Evolutionary conservation across 495 filamentous ascomycete species (phyloP).

Genomic region (Aspergillus nidulans): DNA sequence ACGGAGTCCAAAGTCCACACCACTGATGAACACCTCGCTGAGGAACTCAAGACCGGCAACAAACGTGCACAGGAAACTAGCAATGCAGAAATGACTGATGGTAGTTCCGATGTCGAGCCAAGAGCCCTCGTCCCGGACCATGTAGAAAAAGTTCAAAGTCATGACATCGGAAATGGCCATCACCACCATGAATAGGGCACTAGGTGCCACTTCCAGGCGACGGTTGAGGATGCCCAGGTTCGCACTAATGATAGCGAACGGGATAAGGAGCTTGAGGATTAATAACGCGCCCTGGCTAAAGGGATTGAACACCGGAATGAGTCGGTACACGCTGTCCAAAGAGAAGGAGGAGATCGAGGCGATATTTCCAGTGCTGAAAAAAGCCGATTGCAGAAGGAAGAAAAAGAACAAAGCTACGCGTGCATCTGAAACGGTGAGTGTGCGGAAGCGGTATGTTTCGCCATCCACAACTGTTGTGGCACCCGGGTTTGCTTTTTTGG

Average conservation of each 20-base stretch:
- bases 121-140: slow-evolving; percentile 90
- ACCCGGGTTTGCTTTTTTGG: slow-evolving; percentile 28
- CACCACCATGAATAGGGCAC: slow-evolving; percentile 87
- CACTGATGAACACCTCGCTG: slow-evolving; percentile 77
- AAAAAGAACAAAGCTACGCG: slow-evolving; percentile 93
- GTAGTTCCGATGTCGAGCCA: slow-evolving; percentile 98
- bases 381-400: slow-evolving; percentile 87
- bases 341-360: slow-evolving; percentile 94
- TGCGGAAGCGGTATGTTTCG: slow-evolving; percentile 54
- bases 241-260: slow-evolving; percentile 88
- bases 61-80: slow-evolving; percentile 83
- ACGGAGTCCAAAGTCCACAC: slow-evolving; percentile 61
- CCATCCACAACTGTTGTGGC: slow-evolving; percentile 28
- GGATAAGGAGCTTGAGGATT: slow-evolving; percentile 85
- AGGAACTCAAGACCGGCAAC: slow-evolving; percentile 83
- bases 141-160: slow-evolving; percentile 96
- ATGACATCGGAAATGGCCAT: slow-evolving; percentile 90
- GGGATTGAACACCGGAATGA: slow-evolving; percentile 92
- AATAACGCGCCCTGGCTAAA: slow-evolving; percentile 88
- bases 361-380: slow-evolving; percentile 97
- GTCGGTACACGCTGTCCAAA: slow-evolving; percentile 81
- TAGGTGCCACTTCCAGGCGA: slow-evolving; percentile 71
- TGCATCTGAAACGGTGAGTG: slow-evolving; percentile 72
- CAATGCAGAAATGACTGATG: slow-evolving; percentile 92
- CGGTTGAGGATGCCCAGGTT: slow-evolving; percentile 93